These are phyloP conservation scores for Cokeromyces recurvatus DNA, from an alignment of 371 early-diverging fungal species.

Conservation along the genomic window DNA sequence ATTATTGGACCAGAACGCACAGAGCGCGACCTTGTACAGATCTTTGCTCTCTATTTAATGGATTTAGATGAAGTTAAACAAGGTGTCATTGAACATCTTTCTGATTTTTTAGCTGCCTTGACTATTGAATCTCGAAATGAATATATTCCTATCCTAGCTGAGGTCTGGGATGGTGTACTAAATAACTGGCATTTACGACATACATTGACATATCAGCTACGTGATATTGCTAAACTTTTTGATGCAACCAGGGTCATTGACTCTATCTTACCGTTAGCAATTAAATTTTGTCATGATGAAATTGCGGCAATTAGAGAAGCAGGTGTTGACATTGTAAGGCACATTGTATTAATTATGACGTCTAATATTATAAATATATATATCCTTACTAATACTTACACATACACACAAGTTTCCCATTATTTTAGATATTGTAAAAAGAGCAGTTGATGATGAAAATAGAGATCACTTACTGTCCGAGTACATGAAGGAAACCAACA, in stretches of 20 bases:
- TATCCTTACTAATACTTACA: no score
- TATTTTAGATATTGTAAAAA: constrained; percentile 41
- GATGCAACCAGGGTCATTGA: constrained; percentile 49
- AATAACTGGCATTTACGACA: constrained; percentile 58
- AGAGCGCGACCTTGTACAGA: constrained; percentile 54
- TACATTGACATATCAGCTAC: constrained; percentile 48
- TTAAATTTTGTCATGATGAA: constrained; percentile 53
- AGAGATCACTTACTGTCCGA: constrained; percentile 31
- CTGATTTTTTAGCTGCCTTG: constrained; percentile 52
- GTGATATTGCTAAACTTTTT: constrained; percentile 45
- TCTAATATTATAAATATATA: no score
- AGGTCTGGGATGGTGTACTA: constrained; percentile 55
- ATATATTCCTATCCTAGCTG: constrained; percentile 47
- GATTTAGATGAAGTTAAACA: constrained; percentile 61
- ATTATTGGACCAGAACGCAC: constrained; percentile 57
- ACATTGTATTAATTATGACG: no score
- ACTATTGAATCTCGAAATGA: constrained; percentile 48
- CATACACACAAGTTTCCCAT: constrained; percentile 49
- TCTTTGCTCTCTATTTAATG: constrained; percentile 56
- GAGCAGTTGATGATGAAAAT: constrained; percentile 43
- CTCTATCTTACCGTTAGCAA: constrained; percentile 47
- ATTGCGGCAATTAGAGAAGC: constrained; percentile 55
- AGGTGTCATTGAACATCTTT: constrained; percentile 54
- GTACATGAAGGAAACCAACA: constrained; percentile 22
- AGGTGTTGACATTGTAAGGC: constrained; percentile 46